Base-by-base conservation (phyloP, 73 alveolate genomes). In the Tetrahymena elliotti region DNA sequence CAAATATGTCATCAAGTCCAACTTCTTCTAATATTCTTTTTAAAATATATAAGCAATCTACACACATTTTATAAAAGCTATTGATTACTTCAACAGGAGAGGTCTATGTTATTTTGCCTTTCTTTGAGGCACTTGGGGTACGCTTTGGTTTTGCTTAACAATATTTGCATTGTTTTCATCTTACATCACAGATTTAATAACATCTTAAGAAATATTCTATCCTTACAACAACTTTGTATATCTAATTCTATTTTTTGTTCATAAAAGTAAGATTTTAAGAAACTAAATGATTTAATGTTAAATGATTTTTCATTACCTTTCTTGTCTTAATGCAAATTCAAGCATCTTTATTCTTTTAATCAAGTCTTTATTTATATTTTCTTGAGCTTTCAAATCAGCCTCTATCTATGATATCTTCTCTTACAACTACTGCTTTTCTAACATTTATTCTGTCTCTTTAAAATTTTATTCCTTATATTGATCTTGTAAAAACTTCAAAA, bases 1-100 rank as follows among this genome's bases (percentile, higher is more conserved):
- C 95, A 94, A 97, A 97, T 22, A 97, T 96, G 40, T 97, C 98
- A 84, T 97, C 98, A 93, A 94, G 96, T 18, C 98, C 98, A 37
- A 97, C 95, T 93, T 97, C 98, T 97, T 97, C 94, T 37, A 97
- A 83, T 93, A 97, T 96, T 83, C 96, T 95, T 16, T 33, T 24
- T 33, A 6, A 7, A 38, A 24, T 47, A 82, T 20, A n/a, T 82
- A n/a, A 68, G 34, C 88, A 68, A 68, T 4, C 20, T 6, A 24
- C 18, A 68, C n/a, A 18, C 36, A n/a, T 68, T 24, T 24, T 27
- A 24, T 31, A 7, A n/a, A 24, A 40, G 15, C 8, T 68, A 7
- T 68, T 68, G 36, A 47, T 93, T 95, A 95, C 97, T 96, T 96
- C 35, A 96, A 35, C 3, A 96, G 94, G 10, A 96, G 93, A 11